phyloP scores from a whole-genome alignment of 768 basidiomycete genomes.

The Kwoniella europaea region DNA sequence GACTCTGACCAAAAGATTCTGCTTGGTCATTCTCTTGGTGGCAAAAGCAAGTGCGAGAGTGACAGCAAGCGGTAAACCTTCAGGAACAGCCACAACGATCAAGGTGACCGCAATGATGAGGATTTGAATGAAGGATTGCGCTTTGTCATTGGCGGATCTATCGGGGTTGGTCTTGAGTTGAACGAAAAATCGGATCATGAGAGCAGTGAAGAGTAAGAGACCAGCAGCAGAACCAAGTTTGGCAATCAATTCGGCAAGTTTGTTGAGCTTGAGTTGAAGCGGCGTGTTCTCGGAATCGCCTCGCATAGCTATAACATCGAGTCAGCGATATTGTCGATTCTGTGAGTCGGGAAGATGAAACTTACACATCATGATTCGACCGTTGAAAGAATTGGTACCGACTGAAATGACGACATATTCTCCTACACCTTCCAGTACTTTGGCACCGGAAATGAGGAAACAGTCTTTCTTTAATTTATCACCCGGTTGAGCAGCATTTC shows the following conservation, averaged over 20 bases:
- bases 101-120: constrained; percentile 93
- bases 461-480: constrained; percentile 75
- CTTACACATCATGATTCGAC: constrained; percentile 96
- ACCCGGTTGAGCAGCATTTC: constrained; percentile 56
- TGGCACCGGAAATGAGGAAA: constrained; percentile 87
- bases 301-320: constrained; percentile 69
- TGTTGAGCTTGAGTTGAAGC: constrained; percentile 88
- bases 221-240: constrained; percentile 85
- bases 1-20: constrained; percentile 92
- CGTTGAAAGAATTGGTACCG: constrained; percentile 90
- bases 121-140: constrained; percentile 87
- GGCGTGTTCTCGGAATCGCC: constrained; percentile 88
- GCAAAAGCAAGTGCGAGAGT: constrained; percentile 96
- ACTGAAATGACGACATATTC: constrained; percentile 90
- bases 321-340: constrained; percentile 8
- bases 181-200: constrained; percentile 95
- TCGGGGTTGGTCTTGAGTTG: constrained; percentile 72
- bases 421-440: constrained; percentile 93
- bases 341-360: neutral
- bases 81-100: constrained; percentile 86
- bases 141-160: constrained; percentile 78
- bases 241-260: constrained; percentile 92
- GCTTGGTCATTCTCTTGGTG: constrained; percentile 95
- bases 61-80: constrained; percentile 92
- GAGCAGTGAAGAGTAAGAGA: constrained; percentile 74